Evolutionary conservation across 176 grass and related monocot species (phyloP), one percentile per base, ranked within the genome.

Genomic region (Oryza punctata): DNA sequence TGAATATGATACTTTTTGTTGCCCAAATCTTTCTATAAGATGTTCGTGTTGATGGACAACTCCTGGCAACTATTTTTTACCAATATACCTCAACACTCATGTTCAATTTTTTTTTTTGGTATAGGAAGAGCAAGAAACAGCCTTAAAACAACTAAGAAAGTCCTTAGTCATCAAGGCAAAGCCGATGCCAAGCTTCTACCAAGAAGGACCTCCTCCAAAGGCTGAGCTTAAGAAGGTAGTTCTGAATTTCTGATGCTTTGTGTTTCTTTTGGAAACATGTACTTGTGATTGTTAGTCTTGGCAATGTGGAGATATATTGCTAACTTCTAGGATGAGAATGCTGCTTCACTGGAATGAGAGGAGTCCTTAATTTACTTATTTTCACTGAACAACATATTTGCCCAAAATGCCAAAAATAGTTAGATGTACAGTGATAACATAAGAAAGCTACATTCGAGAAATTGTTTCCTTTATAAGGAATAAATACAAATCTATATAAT

Each of bases 121-220:
- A 28, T 85, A 98, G 96, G 96, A 95, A 87, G 96, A 98, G 77
- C 85, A 98, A 93, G 96, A 98, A 43, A 49, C 85, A 6, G 88
- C 96, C 82, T 83, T 98, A 78, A 98, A 89, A 78, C 85, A 98
- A 88, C 77, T 98, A 78, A 91, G 96, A 70, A 95, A 95, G 73
- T 91, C 85, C 11, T 79, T 98, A 87, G 85, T 84, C 45, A 87
- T 92, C 70, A 91, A 65, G 78, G 96, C 96, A 85, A 98, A 93
- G 66, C 96, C 96, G 60, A 89, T 98, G 76, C 96, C 96, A 47
- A 95, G 85, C 87, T 98, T 98, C 89, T 98, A 98, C 70, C 93
- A 95, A 59, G 96, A 98, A 75, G 92, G 92, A 0, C 93, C 96
- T 29, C 96, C 89, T 82, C 95, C 95, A 75, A 98, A 98, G 78